Evolutionary conservation across 2,329 filamentous ascomycete genomes (phyloP).

Genomic region (Aureobasidium sp.): DNA sequence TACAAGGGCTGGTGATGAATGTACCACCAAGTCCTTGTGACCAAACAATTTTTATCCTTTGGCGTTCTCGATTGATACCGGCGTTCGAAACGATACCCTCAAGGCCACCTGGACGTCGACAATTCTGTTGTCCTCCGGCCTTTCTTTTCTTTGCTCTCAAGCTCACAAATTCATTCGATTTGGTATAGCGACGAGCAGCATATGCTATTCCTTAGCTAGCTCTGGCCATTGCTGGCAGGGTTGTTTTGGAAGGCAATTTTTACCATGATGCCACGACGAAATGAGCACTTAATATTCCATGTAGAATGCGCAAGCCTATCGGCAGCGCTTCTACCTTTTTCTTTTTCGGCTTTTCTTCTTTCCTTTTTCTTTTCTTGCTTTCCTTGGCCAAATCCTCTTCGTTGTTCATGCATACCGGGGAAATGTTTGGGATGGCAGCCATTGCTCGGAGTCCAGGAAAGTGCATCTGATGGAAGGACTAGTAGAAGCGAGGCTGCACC

Average conservation of each 20-base stretch:
- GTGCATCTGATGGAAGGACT: neutral
- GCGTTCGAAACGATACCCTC: constrained; percentile 16
- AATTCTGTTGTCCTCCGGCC: neutral
- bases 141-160: constrained; percentile 1
- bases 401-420: constrained; percentile 5
- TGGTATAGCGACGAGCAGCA: neutral
- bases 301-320: neutral
- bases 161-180: neutral
- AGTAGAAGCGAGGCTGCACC: constrained; percentile 4
- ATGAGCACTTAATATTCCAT: constrained; percentile 16
- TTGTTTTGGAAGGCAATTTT: constrained; percentile 6
- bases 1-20: constrained; percentile 12
- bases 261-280: constrained; percentile 12
- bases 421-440: constrained; percentile 1
- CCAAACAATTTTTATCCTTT: neutral
- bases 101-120: neutral
- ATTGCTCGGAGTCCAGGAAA: constrained; percentile 14
- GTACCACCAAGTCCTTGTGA: neutral
- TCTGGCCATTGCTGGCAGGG: neutral
- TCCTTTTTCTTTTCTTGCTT: neutral
- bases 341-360: neutral
- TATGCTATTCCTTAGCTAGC: neutral
- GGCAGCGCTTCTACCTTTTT: neutral
- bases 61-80: neutral
- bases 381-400: constrained; percentile 2